Evolutionary conservation across 2,329 filamentous ascomycete species (phyloP), one percentile per base, ranked within the genome.

Genomic region (Neofusicoccum laricinum): DNA sequence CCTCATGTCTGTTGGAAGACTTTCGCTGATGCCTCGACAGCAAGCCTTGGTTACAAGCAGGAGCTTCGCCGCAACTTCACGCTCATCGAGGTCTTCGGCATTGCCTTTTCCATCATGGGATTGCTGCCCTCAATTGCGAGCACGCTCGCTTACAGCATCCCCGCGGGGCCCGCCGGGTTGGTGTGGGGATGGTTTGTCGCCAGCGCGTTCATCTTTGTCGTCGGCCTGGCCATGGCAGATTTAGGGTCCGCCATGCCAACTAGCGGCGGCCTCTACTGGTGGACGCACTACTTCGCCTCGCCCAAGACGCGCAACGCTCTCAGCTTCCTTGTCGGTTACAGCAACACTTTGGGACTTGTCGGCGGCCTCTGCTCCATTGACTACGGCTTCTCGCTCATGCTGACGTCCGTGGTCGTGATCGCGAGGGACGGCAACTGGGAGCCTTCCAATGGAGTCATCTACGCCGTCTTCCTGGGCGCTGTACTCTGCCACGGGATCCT

Each of bases 171-270:
- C 1, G 84, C 81, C 2, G 86, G 85, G 3, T 85, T 88, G 80
- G 84, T 88, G 62, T 88, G 86, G 85, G 79, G 80, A 30, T 88
- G 85, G 85, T 83, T 88, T 66, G 72, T 82, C n/a, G 85, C 85
- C 11, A 84, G 81, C 63, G 77, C 75, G 25, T 84, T 85, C 67
- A 86, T 87, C 66, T 85, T 88, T 66, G 72, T 86, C 36, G 85
- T 88, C 59, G 84, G 85, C 2, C 76, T 88, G 48, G 84, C 86
- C 21, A 86, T 88, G 81, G 81, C 82, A 67, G 73, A 79, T 66
- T 61, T 76, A 12, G 73, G 71, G 8, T 70, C 63, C 38, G 73
- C 75, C 2, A 86, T 88, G 82, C 85, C 85, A 2, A 87, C 85
- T 3, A 81, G 79, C 38, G 85, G 86, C 10, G 85, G 85, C 0